These are phyloP conservation scores for Canavalia gladiata DNA, from an alignment of 306 rosid species.

Conservation along the genomic window DNA sequence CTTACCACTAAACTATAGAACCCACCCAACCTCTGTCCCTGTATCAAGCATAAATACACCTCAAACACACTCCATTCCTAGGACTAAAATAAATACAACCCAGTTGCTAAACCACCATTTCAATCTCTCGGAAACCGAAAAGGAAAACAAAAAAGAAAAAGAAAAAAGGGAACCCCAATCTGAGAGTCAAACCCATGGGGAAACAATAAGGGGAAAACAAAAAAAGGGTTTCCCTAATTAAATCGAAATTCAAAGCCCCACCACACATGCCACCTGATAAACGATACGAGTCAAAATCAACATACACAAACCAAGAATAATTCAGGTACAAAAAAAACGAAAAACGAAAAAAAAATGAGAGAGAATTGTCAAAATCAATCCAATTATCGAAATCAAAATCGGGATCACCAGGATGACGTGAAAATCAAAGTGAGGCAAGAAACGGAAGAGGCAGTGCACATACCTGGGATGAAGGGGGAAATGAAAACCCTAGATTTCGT, in stretches of 20 bases:
- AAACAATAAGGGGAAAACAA: conserved; percentile 18
- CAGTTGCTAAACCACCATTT: conserved; percentile 57
- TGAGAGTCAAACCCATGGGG: conserved; percentile 45
- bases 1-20: conserved; percentile 47
- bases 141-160: conserved; percentile 58
- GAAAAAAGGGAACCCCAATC: conserved; percentile 60
- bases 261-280: conserved; percentile 65
- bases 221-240: conserved; percentile 56
- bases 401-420: conserved; percentile 43
- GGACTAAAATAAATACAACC: conserved; percentile 44
- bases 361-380: conserved; percentile 22
- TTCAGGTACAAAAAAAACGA: neutral
- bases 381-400: conserved; percentile 46
- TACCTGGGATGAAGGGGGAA: conserved; percentile 56
- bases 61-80: conserved; percentile 51
- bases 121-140: conserved; percentile 61
- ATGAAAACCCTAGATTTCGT: conserved; percentile 53
- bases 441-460: conserved; percentile 40
- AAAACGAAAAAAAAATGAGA: neutral
- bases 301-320: conserved; percentile 17
- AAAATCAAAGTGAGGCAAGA: conserved; percentile 51
- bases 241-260: conserved; percentile 59
- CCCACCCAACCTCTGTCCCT: conserved; percentile 53
- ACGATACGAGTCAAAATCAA: conserved; percentile 52
- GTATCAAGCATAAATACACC: conserved; percentile 41